Conservation (phyloP, 495 filamentous ascomycete species). For the Lichenothelia convexa region DNA sequence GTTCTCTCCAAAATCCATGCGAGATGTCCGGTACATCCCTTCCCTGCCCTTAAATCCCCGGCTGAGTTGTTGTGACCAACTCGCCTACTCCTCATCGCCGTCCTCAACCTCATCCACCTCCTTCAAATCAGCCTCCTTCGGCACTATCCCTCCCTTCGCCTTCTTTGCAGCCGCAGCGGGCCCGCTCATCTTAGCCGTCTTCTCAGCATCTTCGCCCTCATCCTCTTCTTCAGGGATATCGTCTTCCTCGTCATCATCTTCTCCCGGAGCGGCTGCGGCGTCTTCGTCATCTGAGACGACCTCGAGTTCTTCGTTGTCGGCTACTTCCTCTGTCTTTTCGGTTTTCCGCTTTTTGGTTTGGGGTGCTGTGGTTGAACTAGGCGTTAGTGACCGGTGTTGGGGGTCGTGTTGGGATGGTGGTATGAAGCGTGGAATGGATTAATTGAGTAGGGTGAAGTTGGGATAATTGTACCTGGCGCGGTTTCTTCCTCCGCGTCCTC, state of each 20-base stretch:
- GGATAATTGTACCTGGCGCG: not conserved
- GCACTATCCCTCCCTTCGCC: conserved; percentile 8
- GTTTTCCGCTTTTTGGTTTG: conserved; percentile 9
- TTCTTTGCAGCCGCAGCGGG: conserved; percentile 12
- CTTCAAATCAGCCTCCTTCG: conserved; percentile 13
- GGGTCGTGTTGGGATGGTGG: too few species aligned
- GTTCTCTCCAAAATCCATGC: too few species aligned
- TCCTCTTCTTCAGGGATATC: conserved; percentile 11
- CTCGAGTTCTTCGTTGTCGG: conserved; percentile 7
- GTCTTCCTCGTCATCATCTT: conserved; percentile 9
- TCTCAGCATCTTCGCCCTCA: conserved; percentile 7
- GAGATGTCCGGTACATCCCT: too few species aligned
- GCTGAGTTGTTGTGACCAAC: too few species aligned
- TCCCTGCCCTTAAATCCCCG: too few species aligned
- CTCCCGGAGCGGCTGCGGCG: conserved; percentile 3
- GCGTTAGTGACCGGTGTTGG: conserved; percentile 2
- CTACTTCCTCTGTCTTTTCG: conserved; percentile 6
- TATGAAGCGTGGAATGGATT: too few species aligned
- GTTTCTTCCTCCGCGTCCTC: conserved; percentile 9
- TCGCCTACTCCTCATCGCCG: too few species aligned
- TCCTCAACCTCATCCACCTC: conserved; percentile 17
- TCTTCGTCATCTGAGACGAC: conserved; percentile 3
- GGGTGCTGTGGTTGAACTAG: conserved; percentile 7
- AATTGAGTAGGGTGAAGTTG: too few species aligned
- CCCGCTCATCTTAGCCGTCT: conserved; percentile 10